Evolutionary conservation across 345 rosid species (phyloP).

Genomic region (Salix koriyanagi): DNA sequence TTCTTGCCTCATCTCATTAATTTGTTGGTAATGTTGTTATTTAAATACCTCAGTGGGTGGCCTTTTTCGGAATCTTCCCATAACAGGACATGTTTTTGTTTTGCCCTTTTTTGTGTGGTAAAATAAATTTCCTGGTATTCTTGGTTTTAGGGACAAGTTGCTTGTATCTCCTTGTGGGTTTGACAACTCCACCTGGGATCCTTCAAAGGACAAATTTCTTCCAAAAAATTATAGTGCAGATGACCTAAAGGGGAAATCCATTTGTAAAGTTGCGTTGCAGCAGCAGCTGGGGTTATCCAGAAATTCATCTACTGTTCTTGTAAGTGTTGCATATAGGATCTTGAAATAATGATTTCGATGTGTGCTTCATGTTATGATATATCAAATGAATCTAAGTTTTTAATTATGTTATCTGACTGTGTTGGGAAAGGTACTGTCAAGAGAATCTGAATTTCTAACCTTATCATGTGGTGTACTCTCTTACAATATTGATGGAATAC

Average conservation of each 20-base stretch:
- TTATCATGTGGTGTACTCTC: too few relatives aligned
- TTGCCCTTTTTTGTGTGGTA: background rate
- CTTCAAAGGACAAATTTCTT: slow-evolving; percentile 55
- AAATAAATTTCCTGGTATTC: slow-evolving; percentile 1
- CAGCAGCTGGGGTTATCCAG: slow-evolving; percentile 41
- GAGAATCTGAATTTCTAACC: background rate
- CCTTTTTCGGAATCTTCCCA: background rate
- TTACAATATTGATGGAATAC: background rate
- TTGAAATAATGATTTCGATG: background rate
- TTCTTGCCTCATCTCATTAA: background rate
- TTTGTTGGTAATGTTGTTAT: background rate
- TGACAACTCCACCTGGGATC: slow-evolving; percentile 60
- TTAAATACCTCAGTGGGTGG: background rate
- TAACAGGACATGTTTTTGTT: background rate
- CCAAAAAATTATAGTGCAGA: slow-evolving; percentile 50
- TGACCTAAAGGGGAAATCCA: slow-evolving; percentile 56
- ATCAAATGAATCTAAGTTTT: background rate
- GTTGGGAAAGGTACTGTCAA: background rate
- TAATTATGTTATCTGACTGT: background rate
- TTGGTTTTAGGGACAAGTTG: slow-evolving; percentile 58
- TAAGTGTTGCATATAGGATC: slow-evolving; percentile 26
- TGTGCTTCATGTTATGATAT: background rate
- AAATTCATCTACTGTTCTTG: slow-evolving; percentile 42
- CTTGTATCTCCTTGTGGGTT: slow-evolving; percentile 54
- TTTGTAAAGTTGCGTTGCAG: slow-evolving; percentile 54